These are phyloP conservation scores for Penicillium sp. DNA, from an alignment of 2,329 filamentous ascomycete species.

Conservation along the genomic window DNA sequence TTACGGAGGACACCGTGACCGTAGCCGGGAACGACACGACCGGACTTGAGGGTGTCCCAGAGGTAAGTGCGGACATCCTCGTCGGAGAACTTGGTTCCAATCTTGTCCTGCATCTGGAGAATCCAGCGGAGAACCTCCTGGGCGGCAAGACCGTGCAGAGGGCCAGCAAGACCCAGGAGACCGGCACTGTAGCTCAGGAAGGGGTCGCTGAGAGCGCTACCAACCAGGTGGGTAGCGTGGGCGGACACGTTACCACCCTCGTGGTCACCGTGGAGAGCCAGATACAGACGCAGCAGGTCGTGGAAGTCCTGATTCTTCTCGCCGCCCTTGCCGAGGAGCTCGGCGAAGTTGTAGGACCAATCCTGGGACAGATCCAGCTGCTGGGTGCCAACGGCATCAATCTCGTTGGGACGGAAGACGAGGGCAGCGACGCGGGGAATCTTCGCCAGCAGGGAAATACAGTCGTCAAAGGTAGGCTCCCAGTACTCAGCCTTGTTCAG, in stretches of 20 bases:
- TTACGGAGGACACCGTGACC: conserved; percentile 95
- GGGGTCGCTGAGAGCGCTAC: conserved; percentile 89
- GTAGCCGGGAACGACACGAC: conserved; percentile 91
- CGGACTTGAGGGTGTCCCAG: conserved; percentile 90
- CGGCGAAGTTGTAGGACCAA: conserved; percentile 98
- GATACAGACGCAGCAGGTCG: conserved; percentile 88
- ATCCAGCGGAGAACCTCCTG: conserved; percentile 98
- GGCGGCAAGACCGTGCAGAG: conserved; percentile 86
- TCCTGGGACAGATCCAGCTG: conserved; percentile 81
- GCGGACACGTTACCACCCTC: conserved; percentile 98
- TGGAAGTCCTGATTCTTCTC: conserved; percentile 75
- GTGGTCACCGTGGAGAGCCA: conserved; percentile 96
- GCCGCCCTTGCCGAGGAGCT: conserved; percentile 88
- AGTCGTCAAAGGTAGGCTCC: conserved; percentile 97
- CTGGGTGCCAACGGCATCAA: conserved; percentile 71
- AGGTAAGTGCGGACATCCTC: conserved; percentile 85
- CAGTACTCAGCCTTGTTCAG: conserved; percentile 97
- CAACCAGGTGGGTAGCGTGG: conserved; percentile 91
- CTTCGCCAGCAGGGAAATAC: conserved; percentile 90
- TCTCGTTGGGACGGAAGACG: conserved; percentile 88
- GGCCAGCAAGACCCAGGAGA: conserved; percentile 92
- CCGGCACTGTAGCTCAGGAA: conserved; percentile 96
- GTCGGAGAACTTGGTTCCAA: conserved; percentile 75
- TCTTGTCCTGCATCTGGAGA: conserved; percentile 87
- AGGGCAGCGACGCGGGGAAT: conserved; percentile 95